These are phyloP conservation scores for Digitaria exilis DNA, from an alignment of 202 grass and related monocot genomes.

Conservation along the genomic window DNA sequence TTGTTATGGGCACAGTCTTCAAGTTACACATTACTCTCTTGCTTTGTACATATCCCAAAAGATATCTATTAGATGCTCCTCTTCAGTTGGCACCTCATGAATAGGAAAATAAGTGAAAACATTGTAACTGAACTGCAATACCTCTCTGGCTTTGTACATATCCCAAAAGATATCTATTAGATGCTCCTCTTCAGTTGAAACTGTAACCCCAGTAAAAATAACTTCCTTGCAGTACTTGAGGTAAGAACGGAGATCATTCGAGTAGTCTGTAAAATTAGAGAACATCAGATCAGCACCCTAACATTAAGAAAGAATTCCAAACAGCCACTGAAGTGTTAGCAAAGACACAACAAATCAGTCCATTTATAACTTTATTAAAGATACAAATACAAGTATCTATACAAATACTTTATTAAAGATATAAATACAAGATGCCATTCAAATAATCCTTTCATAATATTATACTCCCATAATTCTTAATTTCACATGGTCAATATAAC, in stretches of 20 bases:
- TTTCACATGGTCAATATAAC: neutral
- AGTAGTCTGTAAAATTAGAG: conserved; percentile 65
- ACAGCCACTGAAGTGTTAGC: neutral
- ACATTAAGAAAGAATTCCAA: neutral
- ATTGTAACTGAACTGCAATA: conserved; percentile 29
- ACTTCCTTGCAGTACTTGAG: conserved; percentile 82
- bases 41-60: conserved; percentile 66
- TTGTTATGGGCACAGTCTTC: conserved; percentile 1
- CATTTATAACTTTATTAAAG: conserved; percentile 17
- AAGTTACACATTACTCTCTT: conserved; percentile 42
- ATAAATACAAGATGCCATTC: neutral
- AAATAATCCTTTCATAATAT: conserved; percentile 10
- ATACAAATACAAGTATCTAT: neutral
- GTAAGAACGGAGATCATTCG: conserved; percentile 62
- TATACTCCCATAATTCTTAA: neutral
- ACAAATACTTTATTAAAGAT: too few relatives aligned
- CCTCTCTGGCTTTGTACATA: conserved; percentile 69
- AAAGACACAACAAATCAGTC: conserved; percentile 13
- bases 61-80: conserved; percentile 58
- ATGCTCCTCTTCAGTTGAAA: conserved; percentile 53
- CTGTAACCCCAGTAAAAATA: conserved; percentile 69
- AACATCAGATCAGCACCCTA: conserved; percentile 13
- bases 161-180: conserved; percentile 67
- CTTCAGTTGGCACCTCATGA: conserved; percentile 33
- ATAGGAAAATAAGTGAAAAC: neutral